A percentile compares a stretch with the other conserved stretches of the same genome.
These are phyloP conservation scores for Globisporangium paroecandrum DNA, from an alignment of 352 stramenopile genomes.

Conservation along the genomic window DNA sequence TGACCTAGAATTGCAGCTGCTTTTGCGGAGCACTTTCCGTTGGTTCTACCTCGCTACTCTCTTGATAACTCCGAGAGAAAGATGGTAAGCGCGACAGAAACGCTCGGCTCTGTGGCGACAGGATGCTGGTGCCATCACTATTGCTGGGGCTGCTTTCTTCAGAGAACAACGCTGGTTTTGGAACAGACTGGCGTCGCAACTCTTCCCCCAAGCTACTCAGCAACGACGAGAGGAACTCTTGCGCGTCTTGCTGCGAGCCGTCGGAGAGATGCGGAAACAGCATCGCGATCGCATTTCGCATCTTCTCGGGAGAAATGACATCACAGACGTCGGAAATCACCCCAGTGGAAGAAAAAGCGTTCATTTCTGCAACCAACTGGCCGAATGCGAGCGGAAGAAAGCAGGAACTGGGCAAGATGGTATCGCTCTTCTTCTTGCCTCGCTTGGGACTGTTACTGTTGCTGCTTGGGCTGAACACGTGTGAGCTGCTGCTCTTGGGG, in stretches of 20 bases:
- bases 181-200: constrained; percentile 60
- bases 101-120: constrained; percentile 30
- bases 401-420: neutral
- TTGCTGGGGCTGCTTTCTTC: neutral
- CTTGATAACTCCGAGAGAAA: constrained; percentile 5
- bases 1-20: constrained; percentile 30
- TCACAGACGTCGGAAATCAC: constrained; percentile 25
- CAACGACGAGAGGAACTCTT: constrained; percentile 93
- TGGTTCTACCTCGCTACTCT: neutral
- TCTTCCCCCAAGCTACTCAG: constrained; percentile 93
- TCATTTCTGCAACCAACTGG: constrained; percentile 66
- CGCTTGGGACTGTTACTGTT: neutral
- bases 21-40: neutral
- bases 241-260: constrained; percentile 93
- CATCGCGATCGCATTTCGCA: constrained; percentile 72
- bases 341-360: constrained; percentile 25
- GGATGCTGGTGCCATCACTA: constrained; percentile 43
- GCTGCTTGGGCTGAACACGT: neutral
- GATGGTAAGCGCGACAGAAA: constrained; percentile 24
- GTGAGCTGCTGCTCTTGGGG: neutral
- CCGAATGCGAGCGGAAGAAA: constrained; percentile 71
- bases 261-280: constrained; percentile 90
- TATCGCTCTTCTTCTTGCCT: constrained; percentile 1
- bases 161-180: constrained; percentile 23
- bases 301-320: constrained; percentile 52